Conservation (phyloP, 1,284 basidiomycete species). For the Trametes sp. region DNA sequence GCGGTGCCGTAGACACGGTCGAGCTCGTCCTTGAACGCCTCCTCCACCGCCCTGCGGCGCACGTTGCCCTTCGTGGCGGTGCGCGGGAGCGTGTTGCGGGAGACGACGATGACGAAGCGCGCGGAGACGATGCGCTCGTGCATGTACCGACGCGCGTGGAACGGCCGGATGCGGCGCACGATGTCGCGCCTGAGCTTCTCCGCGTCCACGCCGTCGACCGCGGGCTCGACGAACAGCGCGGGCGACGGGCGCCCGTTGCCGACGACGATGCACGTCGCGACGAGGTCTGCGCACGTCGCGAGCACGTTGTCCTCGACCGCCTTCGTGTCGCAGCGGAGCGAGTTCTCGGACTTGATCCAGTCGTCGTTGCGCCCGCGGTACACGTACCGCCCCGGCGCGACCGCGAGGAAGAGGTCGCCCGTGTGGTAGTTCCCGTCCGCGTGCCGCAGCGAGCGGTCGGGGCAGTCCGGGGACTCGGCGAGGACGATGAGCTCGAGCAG, state of each 20-base stretch:
- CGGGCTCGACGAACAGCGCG: constrained; percentile 70
- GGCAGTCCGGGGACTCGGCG: constrained; percentile 70
- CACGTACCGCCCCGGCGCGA: constrained; percentile 59
- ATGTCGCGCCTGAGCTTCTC: constrained; percentile 68
- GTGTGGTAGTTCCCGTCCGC: constrained; percentile 76
- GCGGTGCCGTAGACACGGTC: constrained; percentile 55
- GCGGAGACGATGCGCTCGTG: constrained; percentile 68
- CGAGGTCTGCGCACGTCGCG: constrained; percentile 58
- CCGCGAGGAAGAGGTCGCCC: constrained; percentile 74
- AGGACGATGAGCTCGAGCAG: constrained; percentile 72
- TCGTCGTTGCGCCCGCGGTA: constrained; percentile 77
- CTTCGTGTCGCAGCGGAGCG: constrained; percentile 77
- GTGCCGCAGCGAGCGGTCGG: constrained; percentile 61
- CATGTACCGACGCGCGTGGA: constrained; percentile 70
- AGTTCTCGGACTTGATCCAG: constrained; percentile 81
- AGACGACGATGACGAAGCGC: constrained; percentile 64
- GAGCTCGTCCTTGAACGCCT: constrained; percentile 57
- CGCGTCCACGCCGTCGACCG: constrained; percentile 51
- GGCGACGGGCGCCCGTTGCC: constrained; percentile 72
- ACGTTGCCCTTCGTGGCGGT: constrained; percentile 77
- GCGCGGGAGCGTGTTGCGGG: constrained; percentile 61
- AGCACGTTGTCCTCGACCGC: constrained; percentile 76
- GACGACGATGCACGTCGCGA: constrained; percentile 70
- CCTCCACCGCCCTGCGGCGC: constrained; percentile 68
- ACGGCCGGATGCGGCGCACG: constrained; percentile 67